A percentile compares a stretch with the other conserved stretches of the same genome.
phyloP scores from a whole-genome alignment of 768 basidiomycete species.

The Mycena latifolia region DNA sequence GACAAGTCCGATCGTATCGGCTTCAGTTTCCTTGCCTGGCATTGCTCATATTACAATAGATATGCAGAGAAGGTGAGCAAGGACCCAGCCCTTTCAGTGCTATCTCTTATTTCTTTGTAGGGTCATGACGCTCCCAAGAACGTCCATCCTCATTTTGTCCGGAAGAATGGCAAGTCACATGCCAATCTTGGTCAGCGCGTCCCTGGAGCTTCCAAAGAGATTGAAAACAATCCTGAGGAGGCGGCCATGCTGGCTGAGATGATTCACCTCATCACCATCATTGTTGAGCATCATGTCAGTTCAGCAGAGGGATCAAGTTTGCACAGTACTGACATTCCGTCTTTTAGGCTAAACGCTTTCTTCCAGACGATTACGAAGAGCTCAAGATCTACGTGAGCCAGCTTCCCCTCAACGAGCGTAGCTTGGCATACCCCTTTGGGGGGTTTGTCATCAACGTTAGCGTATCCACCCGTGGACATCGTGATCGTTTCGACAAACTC shows the following conservation, averaged over 20 bases:
- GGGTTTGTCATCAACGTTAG: constrained; percentile 41
- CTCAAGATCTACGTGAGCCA: constrained; percentile 22
- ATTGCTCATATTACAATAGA: background rate
- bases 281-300: background rate
- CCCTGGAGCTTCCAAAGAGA: background rate
- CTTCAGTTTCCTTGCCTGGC: background rate
- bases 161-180: background rate
- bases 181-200: background rate
- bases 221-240: background rate
- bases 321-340: background rate
- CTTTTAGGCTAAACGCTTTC: background rate
- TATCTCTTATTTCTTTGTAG: too few species aligned
- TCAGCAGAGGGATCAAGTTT: too few species aligned
- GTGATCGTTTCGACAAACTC: constrained; percentile 36
- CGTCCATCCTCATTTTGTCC: background rate
- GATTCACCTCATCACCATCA: background rate
- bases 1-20: background rate
- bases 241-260: background rate
- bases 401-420: constrained; percentile 19
- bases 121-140: background rate
- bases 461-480: constrained; percentile 38
- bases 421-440: constrained; percentile 35
- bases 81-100: too few species aligned
- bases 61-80: background rate
- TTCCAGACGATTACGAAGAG: constrained; percentile 30